A percentile compares a stretch with the other conserved stretches of the same genome.
Evolutionary conservation across 2,329 filamentous ascomycete genomes (phyloP).

Genomic region (Huntiella omanensis): DNA sequence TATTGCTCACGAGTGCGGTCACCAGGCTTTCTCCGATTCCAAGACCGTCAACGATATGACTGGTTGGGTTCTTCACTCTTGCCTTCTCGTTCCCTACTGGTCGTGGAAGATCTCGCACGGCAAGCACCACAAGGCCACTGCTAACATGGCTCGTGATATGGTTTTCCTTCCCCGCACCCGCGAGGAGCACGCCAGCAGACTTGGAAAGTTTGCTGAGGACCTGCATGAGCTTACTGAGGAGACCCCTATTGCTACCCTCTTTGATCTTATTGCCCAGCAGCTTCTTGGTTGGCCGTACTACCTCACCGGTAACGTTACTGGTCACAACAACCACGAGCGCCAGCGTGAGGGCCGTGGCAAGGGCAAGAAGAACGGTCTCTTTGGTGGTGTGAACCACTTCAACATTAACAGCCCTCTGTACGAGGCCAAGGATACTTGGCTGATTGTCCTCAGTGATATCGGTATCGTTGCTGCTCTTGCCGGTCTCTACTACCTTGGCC

Average conservation of each 20-base stretch:
- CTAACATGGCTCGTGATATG: conserved; percentile 96
- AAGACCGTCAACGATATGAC: conserved; percentile 79
- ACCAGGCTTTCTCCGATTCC: conserved; percentile 90
- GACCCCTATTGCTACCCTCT: conserved; percentile 66
- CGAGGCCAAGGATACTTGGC: conserved; percentile 74
- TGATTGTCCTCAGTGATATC: conserved; percentile 73
- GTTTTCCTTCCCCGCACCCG: conserved; percentile 92
- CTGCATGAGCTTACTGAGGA: conserved; percentile 82
- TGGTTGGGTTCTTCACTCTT: conserved; percentile 79
- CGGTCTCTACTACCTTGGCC: conserved; percentile 48
- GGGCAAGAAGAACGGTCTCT: conserved; percentile 72
- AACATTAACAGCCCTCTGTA: conserved; percentile 73
- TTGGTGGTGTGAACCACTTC: conserved; percentile 86
- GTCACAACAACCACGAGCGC: conserved; percentile 83
- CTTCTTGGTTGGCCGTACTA: conserved; percentile 87
- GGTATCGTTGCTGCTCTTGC: conserved; percentile 48
- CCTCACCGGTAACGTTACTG: conserved; percentile 78
- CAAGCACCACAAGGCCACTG: conserved; percentile 99
- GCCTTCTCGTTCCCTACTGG: conserved; percentile 88
- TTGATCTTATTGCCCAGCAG: conserved; percentile 66
- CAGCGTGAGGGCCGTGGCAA: conserved; percentile 85
- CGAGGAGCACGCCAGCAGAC: conserved; percentile 55
- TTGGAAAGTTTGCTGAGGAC: conserved; percentile 62
- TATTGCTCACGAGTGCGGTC: conserved; percentile 91
- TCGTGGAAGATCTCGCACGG: conserved; percentile 98